phyloP scores from a whole-genome alignment of 2,329 filamentous ascomycete genomes.

The Onygenales sp. region DNA sequence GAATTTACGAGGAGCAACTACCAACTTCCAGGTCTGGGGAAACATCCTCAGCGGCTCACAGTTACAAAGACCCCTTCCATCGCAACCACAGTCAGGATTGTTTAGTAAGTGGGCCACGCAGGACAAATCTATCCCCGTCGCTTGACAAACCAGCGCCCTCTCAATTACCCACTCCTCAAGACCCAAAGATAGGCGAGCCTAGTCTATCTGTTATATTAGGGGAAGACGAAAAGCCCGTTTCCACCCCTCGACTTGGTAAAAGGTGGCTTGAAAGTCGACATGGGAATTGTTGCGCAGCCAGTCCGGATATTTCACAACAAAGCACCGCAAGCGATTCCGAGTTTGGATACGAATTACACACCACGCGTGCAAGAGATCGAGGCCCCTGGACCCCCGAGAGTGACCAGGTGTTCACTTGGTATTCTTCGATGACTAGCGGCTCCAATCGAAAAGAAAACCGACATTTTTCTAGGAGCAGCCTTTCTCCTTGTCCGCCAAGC shows the following conservation, averaged over 20 bases:
- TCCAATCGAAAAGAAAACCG: background rate
- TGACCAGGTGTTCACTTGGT: constrained; percentile 8
- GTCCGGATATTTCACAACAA: constrained; percentile 15
- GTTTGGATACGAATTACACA: constrained; percentile 20
- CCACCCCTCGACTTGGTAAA: background rate
- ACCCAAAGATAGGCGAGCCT: background rate
- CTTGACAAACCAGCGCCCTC: background rate
- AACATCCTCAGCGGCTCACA: too few relatives aligned
- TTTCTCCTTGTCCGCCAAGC: background rate
- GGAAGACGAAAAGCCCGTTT: background rate
- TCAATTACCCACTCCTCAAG: background rate
- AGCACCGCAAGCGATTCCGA: constrained; percentile 21
- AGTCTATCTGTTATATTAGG: background rate
- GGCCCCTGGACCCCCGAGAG: constrained; percentile 6
- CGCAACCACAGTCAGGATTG: background rate
- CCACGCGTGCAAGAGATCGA: constrained; percentile 9
- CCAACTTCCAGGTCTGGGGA: too few relatives aligned
- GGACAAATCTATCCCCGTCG: background rate
- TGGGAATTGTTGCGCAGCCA: constrained; percentile 9
- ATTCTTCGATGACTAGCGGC: constrained; percentile 3
- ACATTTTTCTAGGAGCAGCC: background rate
- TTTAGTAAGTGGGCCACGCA: background rate
- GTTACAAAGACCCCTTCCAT: too few relatives aligned
- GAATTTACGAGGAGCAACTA: too few relatives aligned
- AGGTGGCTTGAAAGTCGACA: constrained; percentile 1